These are phyloP conservation scores for Sinapis alba DNA, from an alignment of 441 rosid species.

Conservation along the genomic window DNA sequence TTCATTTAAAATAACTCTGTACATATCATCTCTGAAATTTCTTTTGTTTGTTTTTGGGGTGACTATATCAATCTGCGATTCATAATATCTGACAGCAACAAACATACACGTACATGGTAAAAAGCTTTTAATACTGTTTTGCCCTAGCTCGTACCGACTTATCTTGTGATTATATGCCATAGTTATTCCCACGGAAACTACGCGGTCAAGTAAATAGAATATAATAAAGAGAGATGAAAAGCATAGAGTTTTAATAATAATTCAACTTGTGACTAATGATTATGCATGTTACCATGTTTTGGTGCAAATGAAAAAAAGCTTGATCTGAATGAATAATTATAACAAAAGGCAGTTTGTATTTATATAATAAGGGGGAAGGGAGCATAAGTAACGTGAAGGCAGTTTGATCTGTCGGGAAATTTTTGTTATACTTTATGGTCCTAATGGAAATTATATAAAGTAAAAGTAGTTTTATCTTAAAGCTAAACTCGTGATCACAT, in stretches of 20 bases:
- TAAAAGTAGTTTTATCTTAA: slow-evolving; percentile 12
- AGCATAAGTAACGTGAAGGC: slow-evolving; percentile 43
- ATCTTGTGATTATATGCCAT: neutral
- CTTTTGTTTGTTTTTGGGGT: neutral
- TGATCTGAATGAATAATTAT: slow-evolving; percentile 28
- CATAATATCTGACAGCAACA: slow-evolving; percentile 12
- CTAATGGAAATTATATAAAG: slow-evolving; percentile 23
- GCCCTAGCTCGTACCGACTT: neutral
- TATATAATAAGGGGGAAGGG: slow-evolving; percentile 36
- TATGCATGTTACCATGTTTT: slow-evolving; percentile 38
- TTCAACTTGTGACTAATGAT: slow-evolving; percentile 43
- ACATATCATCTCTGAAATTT: neutral
- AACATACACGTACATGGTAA: slow-evolving; percentile 8
- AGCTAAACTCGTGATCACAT: slow-evolving; percentile 30
- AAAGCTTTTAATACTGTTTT: neutral
- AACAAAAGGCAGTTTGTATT: slow-evolving; percentile 26
- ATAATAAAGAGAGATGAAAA: slow-evolving; percentile 8
- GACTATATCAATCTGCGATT: neutral
- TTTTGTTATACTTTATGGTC: slow-evolving; percentile 22
- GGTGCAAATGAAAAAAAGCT: slow-evolving; percentile 31
- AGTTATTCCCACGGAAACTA: slow-evolving; percentile 15
- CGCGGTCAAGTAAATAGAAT: slow-evolving; percentile 14
- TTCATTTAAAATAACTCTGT: neutral
- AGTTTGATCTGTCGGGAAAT: slow-evolving; percentile 38
- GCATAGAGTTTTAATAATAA: slow-evolving; percentile 22